phyloP scores from a whole-genome alignment of 306 rosid species.

The Parietaria judaica region DNA sequence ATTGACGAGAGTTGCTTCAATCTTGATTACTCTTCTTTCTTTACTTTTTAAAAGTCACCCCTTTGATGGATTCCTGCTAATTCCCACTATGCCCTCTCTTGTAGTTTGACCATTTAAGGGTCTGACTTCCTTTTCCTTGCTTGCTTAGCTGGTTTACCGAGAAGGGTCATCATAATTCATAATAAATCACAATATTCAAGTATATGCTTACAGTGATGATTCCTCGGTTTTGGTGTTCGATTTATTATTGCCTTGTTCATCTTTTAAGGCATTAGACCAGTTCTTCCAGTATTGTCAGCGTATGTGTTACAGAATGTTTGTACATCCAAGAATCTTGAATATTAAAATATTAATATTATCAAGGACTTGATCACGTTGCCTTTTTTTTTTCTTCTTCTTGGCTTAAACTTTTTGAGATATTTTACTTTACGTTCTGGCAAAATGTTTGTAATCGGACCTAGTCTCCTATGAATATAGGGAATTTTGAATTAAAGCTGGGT shows the following conservation, averaged over 20 bases:
- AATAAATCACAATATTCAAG: too few species aligned
- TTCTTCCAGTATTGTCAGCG: slow-evolving; percentile 29
- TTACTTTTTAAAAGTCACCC: slow-evolving; percentile 31
- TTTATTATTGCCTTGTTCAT: slow-evolving; percentile 27
- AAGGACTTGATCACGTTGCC: slow-evolving; percentile 19
- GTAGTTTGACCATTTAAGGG: slow-evolving; percentile 35
- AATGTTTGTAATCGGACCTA: background rate
- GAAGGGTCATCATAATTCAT: slow-evolving; percentile 19
- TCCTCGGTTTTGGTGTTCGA: slow-evolving; percentile 33
- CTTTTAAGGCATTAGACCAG: slow-evolving; percentile 46
- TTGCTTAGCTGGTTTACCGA: slow-evolving; percentile 23
- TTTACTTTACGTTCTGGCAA: background rate
- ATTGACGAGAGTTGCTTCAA: slow-evolving; percentile 31
- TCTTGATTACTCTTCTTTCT: slow-evolving; percentile 29
- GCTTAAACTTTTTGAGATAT: slow-evolving; percentile 5
- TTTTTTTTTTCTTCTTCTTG: slow-evolving; percentile 22
- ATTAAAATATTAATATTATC: slow-evolving; percentile 17
- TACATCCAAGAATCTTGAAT: slow-evolving; percentile 21
- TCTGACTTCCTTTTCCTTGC: slow-evolving; percentile 38
- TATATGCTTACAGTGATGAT: slow-evolving; percentile 5
- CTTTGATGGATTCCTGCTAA: slow-evolving; percentile 10
- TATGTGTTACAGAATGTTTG: slow-evolving; percentile 21
- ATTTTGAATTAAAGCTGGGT: slow-evolving; percentile 10
- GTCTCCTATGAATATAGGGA: background rate
- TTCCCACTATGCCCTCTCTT: slow-evolving; percentile 30